These are phyloP conservation scores for Pichia sp. DNA, from an alignment of 1,139 yeast species.

Conservation along the genomic window DNA sequence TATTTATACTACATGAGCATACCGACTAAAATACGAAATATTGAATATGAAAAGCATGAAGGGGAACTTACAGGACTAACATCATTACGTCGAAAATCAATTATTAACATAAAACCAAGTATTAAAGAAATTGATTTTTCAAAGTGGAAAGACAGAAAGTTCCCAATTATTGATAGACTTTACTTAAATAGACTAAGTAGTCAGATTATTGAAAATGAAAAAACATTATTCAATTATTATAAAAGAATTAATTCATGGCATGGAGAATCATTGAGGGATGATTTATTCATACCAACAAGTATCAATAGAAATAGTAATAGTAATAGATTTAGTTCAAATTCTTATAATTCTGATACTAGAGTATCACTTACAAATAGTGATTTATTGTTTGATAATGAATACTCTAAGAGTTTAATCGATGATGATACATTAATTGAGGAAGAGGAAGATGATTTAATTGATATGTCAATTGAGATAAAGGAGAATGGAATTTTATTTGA, in stretches of 20 bases:
- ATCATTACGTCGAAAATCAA: neutral
- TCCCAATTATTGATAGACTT: neutral
- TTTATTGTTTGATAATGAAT: neutral
- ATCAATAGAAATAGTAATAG: neutral
- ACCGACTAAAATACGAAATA: neutral
- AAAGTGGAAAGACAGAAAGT: slow-evolving; percentile 1
- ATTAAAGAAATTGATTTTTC: slow-evolving; percentile 1
- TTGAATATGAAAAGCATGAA: neutral
- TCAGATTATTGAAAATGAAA: neutral
- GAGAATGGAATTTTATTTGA: neutral
- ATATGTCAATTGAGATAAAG: slow-evolving; percentile 1
- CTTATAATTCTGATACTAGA: neutral
- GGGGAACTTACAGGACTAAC: neutral
- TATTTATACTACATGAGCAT: neutral
- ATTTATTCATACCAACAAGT: neutral
- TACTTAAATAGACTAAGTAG: neutral
- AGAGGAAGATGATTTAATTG: neutral
- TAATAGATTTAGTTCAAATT: neutral
- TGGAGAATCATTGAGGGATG: slow-evolving; percentile 4
- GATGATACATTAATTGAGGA: neutral
- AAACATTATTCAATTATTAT: neutral
- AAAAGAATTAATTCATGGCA: slow-evolving; percentile 5
- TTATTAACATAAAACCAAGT: neutral
- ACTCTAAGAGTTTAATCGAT: neutral
- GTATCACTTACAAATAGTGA: neutral